phyloP scores from a whole-genome alignment of 805 yeast species.

The Kazachstania africana region DNA sequence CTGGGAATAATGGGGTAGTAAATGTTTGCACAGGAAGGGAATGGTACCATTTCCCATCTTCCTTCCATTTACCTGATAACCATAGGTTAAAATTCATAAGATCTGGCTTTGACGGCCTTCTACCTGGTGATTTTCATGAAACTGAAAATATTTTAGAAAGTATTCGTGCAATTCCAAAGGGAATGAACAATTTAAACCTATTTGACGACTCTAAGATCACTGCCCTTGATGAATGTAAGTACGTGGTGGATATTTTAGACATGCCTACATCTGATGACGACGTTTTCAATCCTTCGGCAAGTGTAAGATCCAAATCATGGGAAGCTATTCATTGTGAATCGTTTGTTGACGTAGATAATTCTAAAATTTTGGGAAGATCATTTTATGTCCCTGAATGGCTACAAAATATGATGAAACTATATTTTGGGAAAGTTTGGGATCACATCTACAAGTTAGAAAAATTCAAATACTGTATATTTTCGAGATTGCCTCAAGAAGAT shows the following conservation, averaged over 20 bases:
- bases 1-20: constrained; percentile 1
- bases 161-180: constrained; percentile 41
- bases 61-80: constrained; percentile 62
- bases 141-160: constrained; percentile 17
- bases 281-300: constrained; percentile 26
- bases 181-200: constrained; percentile 65
- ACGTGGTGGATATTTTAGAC: constrained; percentile 50
- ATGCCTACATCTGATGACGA: constrained; percentile 34
- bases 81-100: constrained; percentile 55
- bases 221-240: constrained; percentile 47
- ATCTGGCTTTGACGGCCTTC: constrained; percentile 74
- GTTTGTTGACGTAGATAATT: constrained; percentile 42
- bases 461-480: constrained; percentile 40
- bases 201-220: constrained; percentile 51
- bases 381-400: constrained; percentile 38
- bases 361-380: constrained; percentile 42
- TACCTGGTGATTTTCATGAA: constrained; percentile 79
- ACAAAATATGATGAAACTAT: constrained; percentile 16
- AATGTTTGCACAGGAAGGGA: constrained; percentile 88
- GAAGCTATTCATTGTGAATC: constrained; percentile 34
- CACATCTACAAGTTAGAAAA: constrained; percentile 29
- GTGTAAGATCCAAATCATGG: constrained; percentile 32
- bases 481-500: no score
- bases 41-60: constrained; percentile 88
- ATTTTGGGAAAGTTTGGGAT: constrained; percentile 8